These are phyloP conservation scores for Alternaria arborescens DNA, from an alignment of 2,329 filamentous ascomycete genomes.

Conservation along the genomic window DNA sequence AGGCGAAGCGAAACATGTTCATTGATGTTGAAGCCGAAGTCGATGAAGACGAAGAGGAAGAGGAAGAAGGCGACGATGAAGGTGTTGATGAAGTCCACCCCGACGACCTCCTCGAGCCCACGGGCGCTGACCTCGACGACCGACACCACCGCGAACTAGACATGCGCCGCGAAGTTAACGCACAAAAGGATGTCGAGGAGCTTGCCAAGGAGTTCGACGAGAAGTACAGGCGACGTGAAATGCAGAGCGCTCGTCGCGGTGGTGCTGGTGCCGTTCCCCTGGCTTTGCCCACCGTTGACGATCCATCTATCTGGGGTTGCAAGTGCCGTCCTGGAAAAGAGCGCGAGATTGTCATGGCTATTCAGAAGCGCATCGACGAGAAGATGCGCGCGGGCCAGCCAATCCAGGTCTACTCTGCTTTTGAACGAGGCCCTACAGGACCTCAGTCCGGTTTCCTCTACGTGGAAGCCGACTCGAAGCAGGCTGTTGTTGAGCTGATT, in stretches of 20 bases:
- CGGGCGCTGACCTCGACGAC: slow-evolving; percentile 84
- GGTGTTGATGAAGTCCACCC: slow-evolving; percentile 91
- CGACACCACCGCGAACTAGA: slow-evolving; percentile 93
- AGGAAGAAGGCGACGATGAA: slow-evolving; percentile 81
- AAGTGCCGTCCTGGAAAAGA: slow-evolving; percentile 96
- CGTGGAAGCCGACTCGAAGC: slow-evolving; percentile 86
- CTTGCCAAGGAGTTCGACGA: slow-evolving; percentile 83
- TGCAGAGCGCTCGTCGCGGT: slow-evolving; percentile 42
- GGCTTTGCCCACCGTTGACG: slow-evolving; percentile 89
- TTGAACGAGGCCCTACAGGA: slow-evolving; percentile 77
- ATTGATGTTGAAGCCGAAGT: slow-evolving; percentile 99
- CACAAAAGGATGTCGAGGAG: slow-evolving; percentile 91
- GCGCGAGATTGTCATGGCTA: slow-evolving; percentile 84
- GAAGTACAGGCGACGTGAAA: slow-evolving; percentile 78
- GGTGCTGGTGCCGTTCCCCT: slow-evolving; percentile 57
- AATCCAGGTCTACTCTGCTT: slow-evolving; percentile 85
- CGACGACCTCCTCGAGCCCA: slow-evolving; percentile 83
- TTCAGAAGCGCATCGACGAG: slow-evolving; percentile 90
- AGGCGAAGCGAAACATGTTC: slow-evolving; percentile 81
- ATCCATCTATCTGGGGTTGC: slow-evolving; percentile 95
- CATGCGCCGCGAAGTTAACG: slow-evolving; percentile 84
- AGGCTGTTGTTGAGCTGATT: slow-evolving; percentile 82
- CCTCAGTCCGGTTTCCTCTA: slow-evolving; percentile 96
- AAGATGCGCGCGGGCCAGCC: slow-evolving; percentile 79
- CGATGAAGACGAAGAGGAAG: slow-evolving; percentile 85